Percentiles rank a stretch among this genome's conserved stretches.
Evolutionary conservation across 1,284 basidiomycete genomes (phyloP).

Genomic region (Uromyces viciae-fabae): DNA sequence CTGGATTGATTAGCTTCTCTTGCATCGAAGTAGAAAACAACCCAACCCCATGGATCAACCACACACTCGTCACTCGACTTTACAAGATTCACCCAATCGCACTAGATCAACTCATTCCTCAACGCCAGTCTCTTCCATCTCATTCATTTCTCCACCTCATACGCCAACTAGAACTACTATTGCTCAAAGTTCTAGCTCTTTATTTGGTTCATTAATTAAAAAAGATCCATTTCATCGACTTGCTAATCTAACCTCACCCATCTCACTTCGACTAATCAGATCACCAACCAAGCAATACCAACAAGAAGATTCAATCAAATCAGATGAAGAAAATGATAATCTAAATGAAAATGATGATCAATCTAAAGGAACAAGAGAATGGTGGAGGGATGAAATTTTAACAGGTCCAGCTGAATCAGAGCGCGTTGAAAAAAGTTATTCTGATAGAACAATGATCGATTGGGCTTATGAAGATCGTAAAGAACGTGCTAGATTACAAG

Average conservation of each 20-base stretch:
- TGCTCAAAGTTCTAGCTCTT: not conserved
- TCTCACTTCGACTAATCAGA: not conserved
- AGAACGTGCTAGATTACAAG: conserved; percentile 18
- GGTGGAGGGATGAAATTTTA: not conserved
- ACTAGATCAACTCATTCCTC: not conserved
- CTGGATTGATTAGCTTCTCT: no score
- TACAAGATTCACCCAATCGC: conserved; percentile 1
- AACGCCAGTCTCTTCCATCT: conserved; percentile 1
- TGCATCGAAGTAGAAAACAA: no score
- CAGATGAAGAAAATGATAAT: not conserved
- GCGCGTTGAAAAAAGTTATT: conserved; percentile 28
- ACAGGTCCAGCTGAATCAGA: conserved; percentile 12
- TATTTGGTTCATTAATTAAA: not conserved
- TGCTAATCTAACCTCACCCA: not conserved
- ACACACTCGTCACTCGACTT: no score
- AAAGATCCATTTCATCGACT: not conserved
- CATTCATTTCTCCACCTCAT: not conserved
- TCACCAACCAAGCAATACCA: not conserved
- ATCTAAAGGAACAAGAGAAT: no score
- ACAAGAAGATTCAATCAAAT: not conserved
- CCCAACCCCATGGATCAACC: no score
- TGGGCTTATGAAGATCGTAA: conserved; percentile 44
- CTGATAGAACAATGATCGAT: conserved; percentile 37
- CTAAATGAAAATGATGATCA: not conserved
- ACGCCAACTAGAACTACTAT: not conserved